A percentile compares a stretch with the other conserved stretches of the same genome.
Conservation (phyloP, 306 rosid genomes). For the Arachis stenosperma region DNA sequence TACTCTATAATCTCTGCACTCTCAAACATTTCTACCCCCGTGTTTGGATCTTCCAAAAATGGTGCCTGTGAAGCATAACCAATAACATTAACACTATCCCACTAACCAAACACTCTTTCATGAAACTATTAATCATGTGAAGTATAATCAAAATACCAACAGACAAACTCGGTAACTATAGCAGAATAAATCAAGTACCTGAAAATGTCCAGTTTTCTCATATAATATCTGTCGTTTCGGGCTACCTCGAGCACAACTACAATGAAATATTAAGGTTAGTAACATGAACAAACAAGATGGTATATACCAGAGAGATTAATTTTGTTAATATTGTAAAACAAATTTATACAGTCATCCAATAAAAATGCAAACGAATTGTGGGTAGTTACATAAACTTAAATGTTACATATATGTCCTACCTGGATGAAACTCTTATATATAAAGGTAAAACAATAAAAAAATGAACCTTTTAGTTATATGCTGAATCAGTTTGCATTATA, state of each 20-base stretch:
- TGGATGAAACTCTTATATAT: not conserved
- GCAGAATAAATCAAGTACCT: conserved; percentile 53
- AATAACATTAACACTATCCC: conserved; percentile 21
- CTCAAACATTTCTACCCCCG: conserved; percentile 92
- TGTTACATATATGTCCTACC: too few species aligned
- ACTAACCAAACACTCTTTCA: conserved; percentile 33
- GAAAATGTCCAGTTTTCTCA: conserved; percentile 71
- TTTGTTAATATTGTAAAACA: too few species aligned
- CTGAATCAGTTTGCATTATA: not conserved
- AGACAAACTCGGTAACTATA: not conserved
- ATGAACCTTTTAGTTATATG: not conserved
- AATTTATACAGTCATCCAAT: not conserved
- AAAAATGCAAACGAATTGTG: not conserved
- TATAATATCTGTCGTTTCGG: conserved; percentile 73
- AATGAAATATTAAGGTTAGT: conserved; percentile 39
- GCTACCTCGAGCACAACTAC: conserved; percentile 96
- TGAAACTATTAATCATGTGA: conserved; percentile 9
- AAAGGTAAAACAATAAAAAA: not conserved
- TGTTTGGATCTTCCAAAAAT: conserved; percentile 91
- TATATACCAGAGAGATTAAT: not conserved
- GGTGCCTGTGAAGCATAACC: conserved; percentile 69
- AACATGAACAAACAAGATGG: conserved; percentile 12
- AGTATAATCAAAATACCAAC: not conserved
- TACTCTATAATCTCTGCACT: conserved; percentile 94
- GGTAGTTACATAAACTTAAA: not conserved